Evolutionary conservation across 805 yeast species (phyloP).

Genomic region (Sugiyamaella chiloensis): DNA sequence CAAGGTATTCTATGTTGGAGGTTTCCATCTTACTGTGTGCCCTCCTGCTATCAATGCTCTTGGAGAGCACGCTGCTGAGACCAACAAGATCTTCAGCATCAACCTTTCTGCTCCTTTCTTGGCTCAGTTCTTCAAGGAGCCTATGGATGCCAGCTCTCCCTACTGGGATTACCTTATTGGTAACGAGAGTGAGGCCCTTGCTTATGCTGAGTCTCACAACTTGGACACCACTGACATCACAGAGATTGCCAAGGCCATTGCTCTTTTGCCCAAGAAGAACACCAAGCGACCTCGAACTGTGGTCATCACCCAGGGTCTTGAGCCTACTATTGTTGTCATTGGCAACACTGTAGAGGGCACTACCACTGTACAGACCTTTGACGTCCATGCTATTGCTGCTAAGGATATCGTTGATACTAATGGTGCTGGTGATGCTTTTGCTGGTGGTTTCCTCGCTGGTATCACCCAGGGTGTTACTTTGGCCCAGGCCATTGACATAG

Average conservation of each 20-base stretch:
- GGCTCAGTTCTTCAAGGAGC: conserved; percentile 91
- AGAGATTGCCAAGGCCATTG: conserved; percentile 79
- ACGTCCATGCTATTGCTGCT: conserved; percentile 69
- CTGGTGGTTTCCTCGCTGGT: conserved; percentile 92
- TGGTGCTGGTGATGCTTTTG: conserved; percentile 99
- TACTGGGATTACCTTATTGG: conserved; percentile 91
- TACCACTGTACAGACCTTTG: conserved; percentile 49
- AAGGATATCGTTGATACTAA: conserved; percentile 82
- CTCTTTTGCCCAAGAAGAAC: conserved; percentile 74
- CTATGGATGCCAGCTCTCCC: conserved; percentile 72
- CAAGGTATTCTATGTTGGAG: conserved; percentile 87
- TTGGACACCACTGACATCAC: conserved; percentile 58
- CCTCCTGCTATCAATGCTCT: conserved; percentile 88
- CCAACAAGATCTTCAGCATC: conserved; percentile 71
- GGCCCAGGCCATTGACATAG: conserved; percentile 64
- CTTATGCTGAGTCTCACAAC: conserved; percentile 85
- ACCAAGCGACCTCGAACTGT: conserved; percentile 72
- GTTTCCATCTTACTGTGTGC: conserved; percentile 98
- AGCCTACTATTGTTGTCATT: conserved; percentile 77
- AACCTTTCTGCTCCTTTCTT: conserved; percentile 97
- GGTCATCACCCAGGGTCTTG: conserved; percentile 92
- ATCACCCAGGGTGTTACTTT: conserved; percentile 69
- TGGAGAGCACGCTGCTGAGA: conserved; percentile 88
- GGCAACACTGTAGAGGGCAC: conserved; percentile 43
- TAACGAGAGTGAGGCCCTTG: conserved; percentile 95